phyloP scores from a whole-genome alignment of 441 rosid genomes.

The Populus tomentosa region DNA sequence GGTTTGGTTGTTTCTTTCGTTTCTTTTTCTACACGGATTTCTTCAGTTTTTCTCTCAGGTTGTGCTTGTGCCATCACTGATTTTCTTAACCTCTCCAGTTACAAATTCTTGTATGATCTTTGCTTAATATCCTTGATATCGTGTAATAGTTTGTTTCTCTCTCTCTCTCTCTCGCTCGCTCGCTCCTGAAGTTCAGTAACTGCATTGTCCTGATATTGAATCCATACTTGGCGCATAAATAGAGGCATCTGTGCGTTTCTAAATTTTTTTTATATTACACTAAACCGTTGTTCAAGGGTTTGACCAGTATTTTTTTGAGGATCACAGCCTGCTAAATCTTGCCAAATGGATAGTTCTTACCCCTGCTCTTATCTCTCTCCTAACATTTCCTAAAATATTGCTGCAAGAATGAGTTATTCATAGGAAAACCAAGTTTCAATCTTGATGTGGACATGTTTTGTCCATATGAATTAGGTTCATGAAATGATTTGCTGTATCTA shows the following conservation, averaged over 20 bases:
- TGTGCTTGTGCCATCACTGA: constrained; percentile 55
- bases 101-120: neutral
- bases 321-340: constrained; percentile 16
- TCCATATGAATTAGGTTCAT: too few species aligned
- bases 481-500: too few species aligned
- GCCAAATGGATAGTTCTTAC: neutral
- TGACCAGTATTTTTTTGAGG: constrained; percentile 31
- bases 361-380: neutral
- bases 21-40: constrained; percentile 12
- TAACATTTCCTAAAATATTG: neutral
- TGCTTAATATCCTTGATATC: too few species aligned
- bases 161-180: neutral
- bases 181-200: constrained; percentile 49
- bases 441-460: neutral
- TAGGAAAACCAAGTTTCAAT: neutral
- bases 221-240: constrained; percentile 63
- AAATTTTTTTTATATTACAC: constrained; percentile 10
- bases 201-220: constrained; percentile 36
- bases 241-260: constrained; percentile 13
- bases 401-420: neutral
- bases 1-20: constrained; percentile 11
- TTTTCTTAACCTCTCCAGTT: neutral
- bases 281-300: constrained; percentile 31
- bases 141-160: neutral
- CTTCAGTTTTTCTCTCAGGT: constrained; percentile 17